Conservation (phyloP, 306 rosid genomes). For the Erythrophleum fordii region DNA sequence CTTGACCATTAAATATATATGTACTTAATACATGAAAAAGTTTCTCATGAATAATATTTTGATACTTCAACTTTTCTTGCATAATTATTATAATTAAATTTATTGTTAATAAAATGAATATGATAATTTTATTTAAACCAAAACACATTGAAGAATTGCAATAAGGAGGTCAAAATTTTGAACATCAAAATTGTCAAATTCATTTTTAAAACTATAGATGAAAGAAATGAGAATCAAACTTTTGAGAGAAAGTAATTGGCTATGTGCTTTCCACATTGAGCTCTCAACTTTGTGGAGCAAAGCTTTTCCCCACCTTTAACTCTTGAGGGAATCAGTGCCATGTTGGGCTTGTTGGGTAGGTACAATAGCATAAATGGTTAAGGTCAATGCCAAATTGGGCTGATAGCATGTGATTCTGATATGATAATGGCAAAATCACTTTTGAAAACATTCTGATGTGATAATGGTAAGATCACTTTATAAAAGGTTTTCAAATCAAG, state of each 20-base stretch:
- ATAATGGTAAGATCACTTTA: background rate
- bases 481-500: background rate
- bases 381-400: background rate
- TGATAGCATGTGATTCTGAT: constrained; percentile 22
- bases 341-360: background rate
- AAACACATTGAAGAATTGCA: background rate
- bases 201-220: background rate
- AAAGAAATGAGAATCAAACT: background rate
- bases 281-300: constrained; percentile 22
- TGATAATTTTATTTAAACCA: background rate
- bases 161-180: background rate
- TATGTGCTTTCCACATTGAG: constrained; percentile 5
- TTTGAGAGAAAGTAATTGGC: background rate
- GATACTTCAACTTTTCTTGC: no score
- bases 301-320: background rate
- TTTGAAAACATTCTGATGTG: constrained; percentile 28
- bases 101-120: background rate
- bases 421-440: background rate
- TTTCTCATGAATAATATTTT: no score
- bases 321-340: background rate
- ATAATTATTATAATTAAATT: background rate
- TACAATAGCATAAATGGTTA: background rate
- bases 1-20: no score
- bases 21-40: no score
- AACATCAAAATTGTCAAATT: background rate